Base-by-base conservation (phyloP, 805 yeast species). In the Ogataea chonburiensis region DNA sequence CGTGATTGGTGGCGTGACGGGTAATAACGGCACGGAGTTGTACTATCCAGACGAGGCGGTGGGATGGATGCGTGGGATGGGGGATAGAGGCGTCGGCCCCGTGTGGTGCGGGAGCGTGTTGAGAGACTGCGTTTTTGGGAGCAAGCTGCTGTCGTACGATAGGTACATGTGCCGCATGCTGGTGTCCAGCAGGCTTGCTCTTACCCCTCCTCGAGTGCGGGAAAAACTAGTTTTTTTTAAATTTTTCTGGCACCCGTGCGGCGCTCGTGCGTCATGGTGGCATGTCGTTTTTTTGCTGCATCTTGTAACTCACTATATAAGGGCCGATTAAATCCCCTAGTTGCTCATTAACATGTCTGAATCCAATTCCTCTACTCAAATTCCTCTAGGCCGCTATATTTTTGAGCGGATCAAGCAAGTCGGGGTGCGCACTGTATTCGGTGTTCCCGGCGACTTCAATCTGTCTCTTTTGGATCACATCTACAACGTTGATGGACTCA, bases 391-490 rank as follows among this genome's bases (percentile, higher is more conserved):
- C 55, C 74, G 77, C 50, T 86, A 81, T 57, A 64, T 86, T 43
- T 86, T 86, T 58, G 87, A 82, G 67, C 74, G 94, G 68, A 68
- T 86, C 50, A 74, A 71, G 62, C 91, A 86, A 61, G 73, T 83
- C 36, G 74, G 75, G 41, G 79, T 82, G 47, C 70, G 75, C 51
- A 79, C 89, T 52, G 70, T 83, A 56, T 83, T 82, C 55, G 91
- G 91, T 55, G 74, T 83, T 38, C 91, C 91, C 43, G 89, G 89
- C 54, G 91, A 83, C 63, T 82, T 81, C 75, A 83, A 82, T 70
- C 69, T 81, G 59, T 66, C 85, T 13, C 64, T 83, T 35, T 66
- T 83, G 45, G 89, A 83, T 57, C 78, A 82, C 57, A 70, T 83
- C 54, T 79, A 81, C 60, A 85, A 80, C 53, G 86, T 81, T 33